Base-by-base conservation (phyloP, 2,329 filamentous ascomycete species). In the Talaromyces piceae region DNA sequence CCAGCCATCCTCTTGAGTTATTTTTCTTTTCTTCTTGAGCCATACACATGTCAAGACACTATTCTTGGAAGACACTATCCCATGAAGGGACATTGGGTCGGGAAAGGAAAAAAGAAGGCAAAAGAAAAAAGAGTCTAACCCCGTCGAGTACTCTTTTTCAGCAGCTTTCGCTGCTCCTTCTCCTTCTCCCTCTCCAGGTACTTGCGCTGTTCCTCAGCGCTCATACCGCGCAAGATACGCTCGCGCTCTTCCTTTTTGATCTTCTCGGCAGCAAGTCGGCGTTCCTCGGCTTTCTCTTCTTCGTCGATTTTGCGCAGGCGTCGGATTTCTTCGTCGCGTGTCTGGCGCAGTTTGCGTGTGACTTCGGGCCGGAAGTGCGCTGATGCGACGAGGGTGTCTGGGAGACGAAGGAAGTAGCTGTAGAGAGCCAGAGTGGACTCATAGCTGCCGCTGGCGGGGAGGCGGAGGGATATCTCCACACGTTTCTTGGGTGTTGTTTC, bases 321-420 rank as follows among this genome's bases (percentile, higher is more conserved):
- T 64, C 80, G 80, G 61, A 87, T 80, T 62, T 88, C 84, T 51
- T 88, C 84, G 41, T 97, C 91, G 57, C 93, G 89, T 28, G 84
- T 84, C 55, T 76, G 75, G 63, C 83, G 83, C 59, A 98, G 79
- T 77, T 94, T 95, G 69, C 88, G 88, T 67, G 86, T 74, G 28
- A 95, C 90, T 75, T 97, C 88, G 31, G 88, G 82, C 11, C 93
- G 88, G 83, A 96, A 96, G 70, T 88, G 91, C 9, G 82, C 91
- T 23, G 73, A 72, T 51, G 81, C 75, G 51, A 86, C 89, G 45
- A 98, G 85, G 59, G 80, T 75, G 67, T 98, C 93, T 37, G 89
- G 80, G n/a, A 96, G 73, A 57, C 88, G 86, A 50, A 96, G 70
- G 76, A 93, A 95, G 71, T 87, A 83, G 31, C 79, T 73, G 75